Percentiles rank a stretch among this genome's conserved stretches.
phyloP scores from a whole-genome alignment of 768 basidiomycete genomes.

The Mycena amicta region DNA sequence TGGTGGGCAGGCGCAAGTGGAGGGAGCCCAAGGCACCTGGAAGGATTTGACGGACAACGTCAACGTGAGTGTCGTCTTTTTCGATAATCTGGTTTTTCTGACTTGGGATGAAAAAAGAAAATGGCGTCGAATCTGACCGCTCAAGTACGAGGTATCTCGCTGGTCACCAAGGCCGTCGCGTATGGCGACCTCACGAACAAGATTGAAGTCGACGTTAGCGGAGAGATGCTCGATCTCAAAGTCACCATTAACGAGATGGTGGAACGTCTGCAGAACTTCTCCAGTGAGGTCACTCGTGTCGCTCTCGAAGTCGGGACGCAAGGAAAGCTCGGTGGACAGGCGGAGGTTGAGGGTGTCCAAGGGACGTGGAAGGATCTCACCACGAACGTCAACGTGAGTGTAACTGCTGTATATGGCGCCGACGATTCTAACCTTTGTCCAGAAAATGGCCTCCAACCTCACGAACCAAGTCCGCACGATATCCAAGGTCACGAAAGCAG shows the following conservation, averaged over 20 bases:
- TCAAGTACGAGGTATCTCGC: conserved; percentile 44
- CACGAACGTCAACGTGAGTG: conserved; percentile 26
- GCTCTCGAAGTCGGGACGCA: conserved; percentile 2
- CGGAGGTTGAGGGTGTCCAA: background rate
- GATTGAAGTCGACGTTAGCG: conserved; percentile 82
- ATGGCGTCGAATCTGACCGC: conserved; percentile 3
- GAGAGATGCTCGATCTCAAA: conserved; percentile 9
- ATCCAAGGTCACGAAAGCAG: conserved; percentile 22
- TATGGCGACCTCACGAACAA: conserved; percentile 82
- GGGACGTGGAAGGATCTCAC: conserved; percentile 3
- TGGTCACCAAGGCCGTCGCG: conserved; percentile 35
- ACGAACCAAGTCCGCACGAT: conserved; percentile 21
- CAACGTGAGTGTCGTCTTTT: background rate
- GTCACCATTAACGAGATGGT: conserved; percentile 11
- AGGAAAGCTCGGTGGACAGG: conserved; percentile 4
- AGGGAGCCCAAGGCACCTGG: conserved; percentile 89
- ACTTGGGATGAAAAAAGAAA: conserved; percentile 46
- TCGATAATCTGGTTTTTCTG: background rate
- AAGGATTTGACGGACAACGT: conserved; percentile 79
- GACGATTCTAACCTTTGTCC: conserved; percentile 56
- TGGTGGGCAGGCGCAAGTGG: conserved; percentile 85
- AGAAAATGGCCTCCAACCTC: conserved; percentile 70
- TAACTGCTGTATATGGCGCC: no score
- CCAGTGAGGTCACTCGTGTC: conserved; percentile 4
- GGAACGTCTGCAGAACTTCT: conserved; percentile 5